Conservation (phyloP, 129 eudicot species). For the Silybum marianum region DNA sequence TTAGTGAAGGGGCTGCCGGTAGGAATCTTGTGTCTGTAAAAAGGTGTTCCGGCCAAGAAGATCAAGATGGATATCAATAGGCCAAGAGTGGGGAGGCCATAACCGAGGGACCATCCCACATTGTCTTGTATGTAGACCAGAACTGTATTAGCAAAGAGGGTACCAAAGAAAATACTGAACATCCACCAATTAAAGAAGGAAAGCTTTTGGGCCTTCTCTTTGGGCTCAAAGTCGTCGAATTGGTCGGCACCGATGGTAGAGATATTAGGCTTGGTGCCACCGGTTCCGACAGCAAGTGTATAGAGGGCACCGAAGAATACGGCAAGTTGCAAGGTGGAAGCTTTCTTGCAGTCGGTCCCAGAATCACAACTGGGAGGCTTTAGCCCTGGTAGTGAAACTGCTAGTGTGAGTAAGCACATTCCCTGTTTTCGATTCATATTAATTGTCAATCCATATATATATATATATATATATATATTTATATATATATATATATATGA, state of each 20-base stretch:
- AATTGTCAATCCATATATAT: not conserved
- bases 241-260: constrained; percentile 69
- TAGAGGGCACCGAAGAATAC: constrained; percentile 52
- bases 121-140: constrained; percentile 63
- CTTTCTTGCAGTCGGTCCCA: constrained; percentile 41
- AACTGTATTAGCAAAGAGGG: constrained; percentile 50
- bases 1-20: constrained; percentile 73
- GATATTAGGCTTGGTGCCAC: constrained; percentile 64
- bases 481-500: too few relatives aligned
- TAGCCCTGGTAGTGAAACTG: constrained; percentile 55
- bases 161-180: constrained; percentile 53
- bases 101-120: constrained; percentile 59
- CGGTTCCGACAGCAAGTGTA: constrained; percentile 48
- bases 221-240: constrained; percentile 55
- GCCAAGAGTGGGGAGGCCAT: constrained; percentile 58
- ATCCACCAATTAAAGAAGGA: constrained; percentile 74
- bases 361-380: constrained; percentile 49
- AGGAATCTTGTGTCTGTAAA: constrained; percentile 65
- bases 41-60: constrained; percentile 66
- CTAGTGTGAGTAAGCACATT: constrained; percentile 47
- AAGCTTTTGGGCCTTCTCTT: constrained; percentile 53
- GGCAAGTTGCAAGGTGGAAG: constrained; percentile 35
- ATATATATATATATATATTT: too few relatives aligned
- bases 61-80: constrained; percentile 38
- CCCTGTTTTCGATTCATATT: constrained; percentile 24